phyloP scores from a whole-genome alignment of 208 protist species.

The Leishmania turanica region DNA sequence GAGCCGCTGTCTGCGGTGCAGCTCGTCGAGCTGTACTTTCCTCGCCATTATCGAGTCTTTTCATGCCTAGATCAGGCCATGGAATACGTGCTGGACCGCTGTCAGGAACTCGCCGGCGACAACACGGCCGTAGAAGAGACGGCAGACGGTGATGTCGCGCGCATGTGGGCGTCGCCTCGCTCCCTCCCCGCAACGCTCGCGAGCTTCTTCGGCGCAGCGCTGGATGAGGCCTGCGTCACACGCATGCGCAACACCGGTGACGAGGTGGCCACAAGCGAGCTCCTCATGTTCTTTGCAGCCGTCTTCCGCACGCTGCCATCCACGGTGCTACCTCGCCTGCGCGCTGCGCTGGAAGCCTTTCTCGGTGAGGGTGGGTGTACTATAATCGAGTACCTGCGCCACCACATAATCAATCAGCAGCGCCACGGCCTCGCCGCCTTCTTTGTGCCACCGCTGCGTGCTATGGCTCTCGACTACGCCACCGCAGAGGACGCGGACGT shows the following conservation, averaged over 20 bases:
- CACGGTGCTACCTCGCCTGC: conserved; percentile 28
- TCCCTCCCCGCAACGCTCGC: conserved; percentile 10
- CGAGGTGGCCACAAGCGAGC: conserved; percentile 40
- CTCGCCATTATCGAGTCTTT: conserved; percentile 41
- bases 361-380: conserved; percentile 30
- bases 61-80: conserved; percentile 37
- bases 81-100: conserved; percentile 9
- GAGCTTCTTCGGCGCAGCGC: conserved; percentile 11
- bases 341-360: conserved; percentile 23
- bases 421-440: conserved; percentile 59
- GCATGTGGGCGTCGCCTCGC: background rate
- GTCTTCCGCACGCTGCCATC: conserved; percentile 30
- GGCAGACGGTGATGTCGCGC: background rate
- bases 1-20: conserved; percentile 2
- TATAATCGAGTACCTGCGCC: conserved; percentile 36
- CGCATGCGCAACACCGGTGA: conserved; percentile 3
- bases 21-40: conserved; percentile 42
- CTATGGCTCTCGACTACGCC: conserved; percentile 68
- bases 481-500: conserved; percentile 32
- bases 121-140: background rate
- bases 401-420: conserved; percentile 45
- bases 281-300: conserved; percentile 59
- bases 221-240: conserved; percentile 19
- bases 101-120: conserved; percentile 11
- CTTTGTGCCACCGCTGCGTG: conserved; percentile 66